Conservation (phyloP, 768 basidiomycete species). For the Nidula microcarpa region DNA sequence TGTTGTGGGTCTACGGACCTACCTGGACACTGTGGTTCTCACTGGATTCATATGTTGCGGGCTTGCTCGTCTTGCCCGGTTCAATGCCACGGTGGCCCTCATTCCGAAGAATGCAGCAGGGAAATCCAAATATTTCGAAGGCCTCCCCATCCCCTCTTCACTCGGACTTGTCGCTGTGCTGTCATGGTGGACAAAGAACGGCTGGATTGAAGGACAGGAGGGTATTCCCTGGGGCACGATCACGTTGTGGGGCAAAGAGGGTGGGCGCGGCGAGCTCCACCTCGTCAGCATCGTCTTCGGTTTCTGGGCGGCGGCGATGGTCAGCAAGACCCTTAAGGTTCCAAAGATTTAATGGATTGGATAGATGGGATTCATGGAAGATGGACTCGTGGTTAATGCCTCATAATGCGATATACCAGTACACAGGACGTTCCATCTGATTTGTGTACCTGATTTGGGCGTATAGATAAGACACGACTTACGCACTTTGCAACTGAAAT, state of each 20-base stretch:
- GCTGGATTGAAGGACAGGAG: slow-evolving; percentile 77
- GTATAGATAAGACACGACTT: no score
- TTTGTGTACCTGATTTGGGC: no score
- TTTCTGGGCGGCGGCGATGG: slow-evolving; percentile 93
- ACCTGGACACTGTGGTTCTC: slow-evolving; percentile 84
- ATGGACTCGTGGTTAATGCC: background rate
- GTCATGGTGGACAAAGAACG: slow-evolving; percentile 78
- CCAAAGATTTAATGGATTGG: slow-evolving; percentile 55
- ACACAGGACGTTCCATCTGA: background rate
- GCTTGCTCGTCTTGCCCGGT: slow-evolving; percentile 92
- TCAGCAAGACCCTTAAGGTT: slow-evolving; percentile 92
- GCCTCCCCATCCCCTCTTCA: slow-evolving; percentile 92
- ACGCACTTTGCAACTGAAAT: no score
- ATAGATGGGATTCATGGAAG: no score
- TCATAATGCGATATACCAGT: background rate
- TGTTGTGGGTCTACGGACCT: slow-evolving; percentile 84
- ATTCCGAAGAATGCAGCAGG: slow-evolving; percentile 85
- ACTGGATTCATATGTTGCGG: slow-evolving; percentile 94
- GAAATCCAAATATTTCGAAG: slow-evolving; percentile 95
- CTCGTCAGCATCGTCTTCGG: slow-evolving; percentile 73
- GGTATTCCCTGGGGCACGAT: slow-evolving; percentile 77
- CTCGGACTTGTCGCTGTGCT: slow-evolving; percentile 75
- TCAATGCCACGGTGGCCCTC: slow-evolving; percentile 96
- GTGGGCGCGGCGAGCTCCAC: slow-evolving; percentile 85
- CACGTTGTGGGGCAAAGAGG: slow-evolving; percentile 66